phyloP scores from a whole-genome alignment of 352 stramenopile genomes.

The Phytophthora macrochlamydospora region DNA sequence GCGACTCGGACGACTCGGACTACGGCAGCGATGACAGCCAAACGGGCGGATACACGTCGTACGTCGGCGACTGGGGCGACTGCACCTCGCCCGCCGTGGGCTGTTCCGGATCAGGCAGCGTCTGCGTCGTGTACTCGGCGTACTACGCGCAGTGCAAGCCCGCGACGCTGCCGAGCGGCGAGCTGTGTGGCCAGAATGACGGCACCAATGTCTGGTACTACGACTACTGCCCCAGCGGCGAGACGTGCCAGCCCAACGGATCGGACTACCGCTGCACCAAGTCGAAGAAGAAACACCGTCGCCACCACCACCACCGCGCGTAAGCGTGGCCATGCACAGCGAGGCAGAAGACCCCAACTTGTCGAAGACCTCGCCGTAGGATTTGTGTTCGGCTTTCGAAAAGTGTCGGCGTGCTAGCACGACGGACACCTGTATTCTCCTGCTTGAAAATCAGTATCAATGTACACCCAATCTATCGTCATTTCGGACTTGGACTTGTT shows the following conservation, averaged over 20 bases:
- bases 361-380: no score
- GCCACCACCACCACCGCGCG: background rate
- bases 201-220: slow-evolving; percentile 39
- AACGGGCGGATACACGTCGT: slow-evolving; percentile 10
- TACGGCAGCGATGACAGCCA: background rate
- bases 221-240: slow-evolving; percentile 26
- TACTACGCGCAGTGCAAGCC: slow-evolving; percentile 44
- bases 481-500: no score
- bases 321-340: no score
- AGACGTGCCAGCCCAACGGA: slow-evolving; percentile 31
- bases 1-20: slow-evolving; percentile 16
- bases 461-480: no score
- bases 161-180: slow-evolving; percentile 19
- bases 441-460: no score
- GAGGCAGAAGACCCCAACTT: no score
- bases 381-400: no score
- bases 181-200: slow-evolving; percentile 40
- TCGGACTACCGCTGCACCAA: slow-evolving; percentile 33
- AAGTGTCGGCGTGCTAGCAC: no score
- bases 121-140: slow-evolving; percentile 31
- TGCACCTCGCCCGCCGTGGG: slow-evolving; percentile 20
- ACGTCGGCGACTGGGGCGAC: slow-evolving; percentile 23
- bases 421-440: no score
- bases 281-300: slow-evolving; percentile 15
- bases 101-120: slow-evolving; percentile 15